A percentile compares a stretch with the other conserved stretches of the same genome.
These are phyloP conservation scores for Pythium dissotocum DNA, from an alignment of 352 stramenopile species.

Conservation along the genomic window DNA sequence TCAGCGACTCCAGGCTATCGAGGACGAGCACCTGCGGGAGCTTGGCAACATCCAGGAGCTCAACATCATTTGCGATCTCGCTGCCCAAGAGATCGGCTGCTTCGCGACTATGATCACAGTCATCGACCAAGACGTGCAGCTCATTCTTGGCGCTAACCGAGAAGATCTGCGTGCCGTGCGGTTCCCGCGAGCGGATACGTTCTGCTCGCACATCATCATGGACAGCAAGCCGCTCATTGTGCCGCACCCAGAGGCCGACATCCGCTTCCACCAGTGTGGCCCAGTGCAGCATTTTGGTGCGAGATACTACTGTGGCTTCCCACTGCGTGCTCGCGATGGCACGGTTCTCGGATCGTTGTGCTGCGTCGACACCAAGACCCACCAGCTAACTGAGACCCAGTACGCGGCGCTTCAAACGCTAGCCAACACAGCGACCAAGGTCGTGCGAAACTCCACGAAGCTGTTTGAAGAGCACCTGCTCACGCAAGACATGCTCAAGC, in stretches of 20 bases:
- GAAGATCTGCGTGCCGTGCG: conserved; percentile 31
- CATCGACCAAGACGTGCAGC: conserved; percentile 42
- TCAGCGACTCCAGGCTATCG: conserved; percentile 47
- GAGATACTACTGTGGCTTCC: conserved; percentile 72
- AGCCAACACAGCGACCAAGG: conserved; percentile 25
- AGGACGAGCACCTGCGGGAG: conserved; percentile 31
- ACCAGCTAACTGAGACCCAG: conserved; percentile 54
- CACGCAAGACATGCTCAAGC: conserved; percentile 5
- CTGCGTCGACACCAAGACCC: conserved; percentile 51
- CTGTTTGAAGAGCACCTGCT: conserved; percentile 10
- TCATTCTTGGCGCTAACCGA: conserved; percentile 50
- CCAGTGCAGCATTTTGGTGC: conserved; percentile 32
- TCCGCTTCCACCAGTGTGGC: conserved; percentile 43
- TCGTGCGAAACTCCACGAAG: conserved; percentile 16
- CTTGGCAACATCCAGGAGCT: conserved; percentile 53
- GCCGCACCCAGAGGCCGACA: conserved; percentile 50
- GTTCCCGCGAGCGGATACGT: conserved; percentile 57
- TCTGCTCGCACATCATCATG: conserved; percentile 64
- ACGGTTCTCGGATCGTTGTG: conserved; percentile 63
- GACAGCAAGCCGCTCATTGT: conserved; percentile 51
- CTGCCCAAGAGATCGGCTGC: conserved; percentile 53
- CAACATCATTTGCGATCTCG: conserved; percentile 65
- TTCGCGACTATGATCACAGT: conserved; percentile 58
- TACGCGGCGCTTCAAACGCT: conserved; percentile 55
- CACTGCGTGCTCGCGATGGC: conserved; percentile 41